phyloP scores from a whole-genome alignment of 805 yeast species.

The Phaffomyces antillensis region DNA sequence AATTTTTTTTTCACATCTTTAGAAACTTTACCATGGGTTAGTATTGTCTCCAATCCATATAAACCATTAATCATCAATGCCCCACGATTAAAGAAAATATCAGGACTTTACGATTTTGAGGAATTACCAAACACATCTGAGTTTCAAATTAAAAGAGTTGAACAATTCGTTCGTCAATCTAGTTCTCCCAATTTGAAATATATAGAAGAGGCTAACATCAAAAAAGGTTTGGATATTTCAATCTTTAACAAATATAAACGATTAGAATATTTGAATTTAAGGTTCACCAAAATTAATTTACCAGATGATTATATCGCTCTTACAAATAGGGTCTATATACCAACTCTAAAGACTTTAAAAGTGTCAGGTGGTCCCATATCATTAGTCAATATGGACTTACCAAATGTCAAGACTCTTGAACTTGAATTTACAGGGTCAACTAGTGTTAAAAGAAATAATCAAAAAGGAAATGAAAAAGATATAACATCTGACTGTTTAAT shows the following conservation, averaged over 20 bases:
- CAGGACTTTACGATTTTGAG: slow-evolving; percentile 2
- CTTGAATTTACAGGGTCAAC: not conserved
- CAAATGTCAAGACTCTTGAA: not conserved
- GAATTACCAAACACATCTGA: not conserved
- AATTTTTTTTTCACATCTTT: not conserved
- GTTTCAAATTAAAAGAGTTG: not conserved
- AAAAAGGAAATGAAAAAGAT: too few species aligned
- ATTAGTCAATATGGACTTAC: not conserved
- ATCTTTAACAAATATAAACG: not conserved
- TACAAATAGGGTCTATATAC: not conserved
- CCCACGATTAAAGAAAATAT: not conserved
- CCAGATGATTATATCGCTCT: too few species aligned
- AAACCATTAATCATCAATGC: not conserved
- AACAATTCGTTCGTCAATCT: not conserved
- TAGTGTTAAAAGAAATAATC: too few species aligned
- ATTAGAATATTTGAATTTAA: not conserved
- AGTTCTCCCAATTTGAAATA: not conserved
- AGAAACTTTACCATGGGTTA: not conserved
- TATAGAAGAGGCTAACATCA: not conserved
- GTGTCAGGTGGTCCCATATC: not conserved
- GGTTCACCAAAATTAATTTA: not conserved
- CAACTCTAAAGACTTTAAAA: not conserved
- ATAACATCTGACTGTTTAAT: not conserved
- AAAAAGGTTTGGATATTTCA: not conserved
- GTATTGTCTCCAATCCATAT: slow-evolving; percentile 1